Conservation (phyloP, 768 basidiomycete genomes). For the Rhodosporidiobolus odoratus region DNA sequence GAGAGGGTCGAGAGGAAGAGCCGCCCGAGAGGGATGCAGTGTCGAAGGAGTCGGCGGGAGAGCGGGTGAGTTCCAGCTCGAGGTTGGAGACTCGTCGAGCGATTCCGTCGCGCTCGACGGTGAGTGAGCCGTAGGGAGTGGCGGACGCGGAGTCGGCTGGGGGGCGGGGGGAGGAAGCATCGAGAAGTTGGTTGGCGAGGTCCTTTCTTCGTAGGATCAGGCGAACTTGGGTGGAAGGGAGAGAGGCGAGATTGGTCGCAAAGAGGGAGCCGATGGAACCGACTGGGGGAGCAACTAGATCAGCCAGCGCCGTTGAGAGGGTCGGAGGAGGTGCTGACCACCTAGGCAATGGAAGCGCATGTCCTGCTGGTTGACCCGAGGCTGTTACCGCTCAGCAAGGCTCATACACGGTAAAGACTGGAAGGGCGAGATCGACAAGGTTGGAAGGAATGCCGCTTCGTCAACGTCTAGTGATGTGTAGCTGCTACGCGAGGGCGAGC, state of each 20-base stretch:
- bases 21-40: too few species aligned
- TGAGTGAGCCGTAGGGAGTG: slow-evolving; percentile 18
- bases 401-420: background rate
- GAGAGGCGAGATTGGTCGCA: slow-evolving; percentile 67
- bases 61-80: slow-evolving; percentile 40
- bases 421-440: background rate
- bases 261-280: slow-evolving; percentile 79
- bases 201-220: slow-evolving; percentile 61
- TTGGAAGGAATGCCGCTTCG: background rate
- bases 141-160: background rate
- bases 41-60: slow-evolving; percentile 4
- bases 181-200: slow-evolving; percentile 45
- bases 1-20: background rate
- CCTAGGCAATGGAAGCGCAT: slow-evolving; percentile 37
- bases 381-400: background rate
- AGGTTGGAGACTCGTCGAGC: slow-evolving; percentile 31
- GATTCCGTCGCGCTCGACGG: slow-evolving; percentile 41
- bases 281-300: slow-evolving; percentile 61
- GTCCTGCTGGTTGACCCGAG: background rate
- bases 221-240: slow-evolving; percentile 54
- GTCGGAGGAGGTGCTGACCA: slow-evolving; percentile 1
- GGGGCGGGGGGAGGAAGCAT: background rate
- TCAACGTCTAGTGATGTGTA: too few species aligned
- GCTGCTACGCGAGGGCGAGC: too few species aligned
- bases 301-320: background rate